Evolutionary conservation across 164 flowering plant genomes (phyloP).

Genomic region (Dillenia turbinata): DNA sequence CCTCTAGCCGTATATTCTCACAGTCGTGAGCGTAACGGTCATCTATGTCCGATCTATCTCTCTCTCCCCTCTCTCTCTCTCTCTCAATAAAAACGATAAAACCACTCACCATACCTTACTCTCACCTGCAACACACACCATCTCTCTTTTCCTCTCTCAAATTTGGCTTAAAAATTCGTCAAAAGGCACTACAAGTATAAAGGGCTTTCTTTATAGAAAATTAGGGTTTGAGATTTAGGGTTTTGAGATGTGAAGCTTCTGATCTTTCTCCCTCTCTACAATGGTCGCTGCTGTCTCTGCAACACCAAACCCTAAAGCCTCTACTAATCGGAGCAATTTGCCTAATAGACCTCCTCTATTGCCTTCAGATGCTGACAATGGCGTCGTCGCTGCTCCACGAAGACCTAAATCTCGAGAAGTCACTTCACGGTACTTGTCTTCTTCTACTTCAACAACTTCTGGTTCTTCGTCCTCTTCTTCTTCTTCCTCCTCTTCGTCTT

Average conservation of each 20-base stretch:
- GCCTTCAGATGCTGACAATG: slow-evolving; percentile 21
- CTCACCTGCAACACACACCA: too few species aligned
- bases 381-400: slow-evolving; percentile 41
- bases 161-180: too few species aligned
- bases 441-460: slow-evolving; percentile 18
- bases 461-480: slow-evolving; percentile 17
- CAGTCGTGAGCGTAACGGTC: slow-evolving; percentile 32
- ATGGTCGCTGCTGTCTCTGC: slow-evolving; percentile 46
- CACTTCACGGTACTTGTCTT: slow-evolving; percentile 45
- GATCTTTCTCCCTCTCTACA: neutral
- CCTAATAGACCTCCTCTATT: neutral
- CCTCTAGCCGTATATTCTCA: slow-evolving; percentile 1
- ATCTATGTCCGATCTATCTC: slow-evolving; percentile 11
- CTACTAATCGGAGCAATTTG: slow-evolving; percentile 2
- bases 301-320: slow-evolving; percentile 23
- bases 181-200: too few species aligned
- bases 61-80: neutral
- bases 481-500: slow-evolving; percentile 14
- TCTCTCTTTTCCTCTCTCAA: too few species aligned
- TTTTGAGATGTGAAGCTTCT: slow-evolving; percentile 14
- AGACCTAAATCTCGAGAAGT: slow-evolving; percentile 43
- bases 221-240: slow-evolving; percentile 19
- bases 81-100: slow-evolving; percentile 4
- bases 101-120: neutral
- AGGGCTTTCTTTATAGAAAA: neutral